Evolutionary conservation across 768 basidiomycete genomes (phyloP).

Genomic region (Cytidiella melzeri): DNA sequence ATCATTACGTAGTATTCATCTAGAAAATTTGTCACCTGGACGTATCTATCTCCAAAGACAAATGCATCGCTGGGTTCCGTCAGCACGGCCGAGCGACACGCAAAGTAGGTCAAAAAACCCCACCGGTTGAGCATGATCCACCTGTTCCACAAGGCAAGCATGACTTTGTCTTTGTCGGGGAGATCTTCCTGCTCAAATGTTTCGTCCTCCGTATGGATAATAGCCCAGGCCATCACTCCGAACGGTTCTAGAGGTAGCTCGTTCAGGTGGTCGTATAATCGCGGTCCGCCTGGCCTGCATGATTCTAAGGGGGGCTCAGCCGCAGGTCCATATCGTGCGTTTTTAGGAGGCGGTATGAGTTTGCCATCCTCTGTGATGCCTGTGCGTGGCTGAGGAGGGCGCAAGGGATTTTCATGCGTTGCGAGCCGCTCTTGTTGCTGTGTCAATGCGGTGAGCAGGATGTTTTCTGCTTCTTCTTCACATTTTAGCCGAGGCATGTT

Average conservation of each 20-base stretch:
- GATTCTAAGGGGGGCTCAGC: conserved; percentile 33
- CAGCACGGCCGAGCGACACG: not conserved
- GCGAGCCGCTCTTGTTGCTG: no score
- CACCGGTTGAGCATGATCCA: conserved; percentile 67
- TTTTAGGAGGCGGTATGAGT: conserved; percentile 13
- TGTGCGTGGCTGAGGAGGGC: conserved; percentile 2
- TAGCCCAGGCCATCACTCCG: conserved; percentile 62
- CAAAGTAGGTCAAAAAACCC: conserved; percentile 6
- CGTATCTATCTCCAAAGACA: conserved; percentile 42
- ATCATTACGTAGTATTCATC: conserved; percentile 61
- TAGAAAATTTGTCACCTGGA: conserved; percentile 50
- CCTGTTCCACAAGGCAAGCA: conserved; percentile 70
- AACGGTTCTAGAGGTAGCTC: conserved; percentile 53
- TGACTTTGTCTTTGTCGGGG: conserved; percentile 70
- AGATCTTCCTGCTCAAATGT: conserved; percentile 68
- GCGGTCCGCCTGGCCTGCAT: conserved; percentile 60
- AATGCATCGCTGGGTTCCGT: conserved; percentile 40
- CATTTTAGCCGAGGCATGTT: conserved; percentile 1
- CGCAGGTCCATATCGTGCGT: conserved; percentile 17
- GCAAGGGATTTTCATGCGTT: no score
- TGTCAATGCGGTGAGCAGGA: no score
- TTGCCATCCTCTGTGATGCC: conserved; percentile 8
- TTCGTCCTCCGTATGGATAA: conserved; percentile 71
- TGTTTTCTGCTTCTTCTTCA: conserved; percentile 7
- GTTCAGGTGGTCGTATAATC: conserved; percentile 58